Conservation (phyloP, 352 stramenopile genomes). For the Globisporangium echinulatum region DNA sequence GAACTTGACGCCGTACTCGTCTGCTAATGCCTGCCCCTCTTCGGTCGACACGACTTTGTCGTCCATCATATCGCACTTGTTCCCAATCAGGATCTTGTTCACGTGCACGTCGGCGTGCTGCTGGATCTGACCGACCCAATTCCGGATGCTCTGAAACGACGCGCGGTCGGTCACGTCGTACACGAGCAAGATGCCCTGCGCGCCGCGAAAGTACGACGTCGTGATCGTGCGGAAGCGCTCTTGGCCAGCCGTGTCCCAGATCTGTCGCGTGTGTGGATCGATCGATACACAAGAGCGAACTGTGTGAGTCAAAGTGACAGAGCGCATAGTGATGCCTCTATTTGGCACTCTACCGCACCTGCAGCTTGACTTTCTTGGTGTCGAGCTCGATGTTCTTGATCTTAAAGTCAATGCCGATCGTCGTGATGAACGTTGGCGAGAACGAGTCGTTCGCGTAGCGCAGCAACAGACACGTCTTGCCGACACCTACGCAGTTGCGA, state of each 20-base stretch:
- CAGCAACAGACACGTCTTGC: slow-evolving; percentile 85
- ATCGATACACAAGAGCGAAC: no score
- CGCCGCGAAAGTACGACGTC: slow-evolving; percentile 98
- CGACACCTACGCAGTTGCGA: slow-evolving; percentile 45
- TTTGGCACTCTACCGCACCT: slow-evolving; percentile 23
- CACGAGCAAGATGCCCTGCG: slow-evolving; percentile 98
- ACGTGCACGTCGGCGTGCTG: slow-evolving; percentile 99
- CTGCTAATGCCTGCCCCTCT: slow-evolving; percentile 91
- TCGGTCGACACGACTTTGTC: slow-evolving; percentile 95
- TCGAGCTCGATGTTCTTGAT: slow-evolving; percentile 92
- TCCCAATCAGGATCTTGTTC: slow-evolving; percentile 99
- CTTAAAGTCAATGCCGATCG: slow-evolving; percentile 89
- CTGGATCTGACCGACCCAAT: slow-evolving; percentile 97
- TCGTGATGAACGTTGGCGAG: slow-evolving; percentile 88
- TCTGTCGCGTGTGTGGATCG: slow-evolving; percentile 24
- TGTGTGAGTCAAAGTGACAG: neutral
- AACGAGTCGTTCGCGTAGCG: slow-evolving; percentile 89
- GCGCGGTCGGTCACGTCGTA: slow-evolving; percentile 97
- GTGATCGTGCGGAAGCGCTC: slow-evolving; percentile 99
- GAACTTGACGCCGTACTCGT: slow-evolving; percentile 94
- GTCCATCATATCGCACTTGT: slow-evolving; percentile 99
- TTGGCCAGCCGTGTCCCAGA: slow-evolving; percentile 98
- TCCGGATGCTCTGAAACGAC: slow-evolving; percentile 97
- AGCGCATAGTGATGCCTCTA: neutral
- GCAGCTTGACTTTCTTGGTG: slow-evolving; percentile 97